phyloP scores from a whole-genome alignment of 2,329 filamentous ascomycete genomes.

The Xylaria sp. region DNA sequence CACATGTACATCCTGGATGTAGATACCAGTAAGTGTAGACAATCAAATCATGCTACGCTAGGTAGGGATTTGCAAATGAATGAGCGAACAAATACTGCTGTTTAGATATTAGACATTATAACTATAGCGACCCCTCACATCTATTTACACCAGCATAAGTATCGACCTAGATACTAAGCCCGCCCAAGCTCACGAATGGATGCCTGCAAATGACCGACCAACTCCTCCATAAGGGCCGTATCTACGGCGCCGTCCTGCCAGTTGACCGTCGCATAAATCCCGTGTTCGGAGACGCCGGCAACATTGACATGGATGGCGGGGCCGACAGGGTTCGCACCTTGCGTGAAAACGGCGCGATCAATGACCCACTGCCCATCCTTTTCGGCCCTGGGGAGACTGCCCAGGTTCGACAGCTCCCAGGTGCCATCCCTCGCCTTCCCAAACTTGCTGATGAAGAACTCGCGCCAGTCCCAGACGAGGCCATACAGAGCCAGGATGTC shows the following conservation, averaged over 20 bases:
- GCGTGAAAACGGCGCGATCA: slow-evolving; percentile 61
- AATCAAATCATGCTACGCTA: too few species aligned
- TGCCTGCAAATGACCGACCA: slow-evolving; percentile 54
- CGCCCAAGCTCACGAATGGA: slow-evolving; percentile 45
- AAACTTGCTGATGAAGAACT: slow-evolving; percentile 55
- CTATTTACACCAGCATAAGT: neutral
- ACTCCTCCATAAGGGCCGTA: slow-evolving; percentile 50
- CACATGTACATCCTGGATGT: too few species aligned
- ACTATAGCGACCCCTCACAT: neutral
- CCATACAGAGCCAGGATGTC: slow-evolving; percentile 57
- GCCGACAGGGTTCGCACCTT: slow-evolving; percentile 58
- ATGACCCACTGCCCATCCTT: slow-evolving; percentile 51
- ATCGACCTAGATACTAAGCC: neutral
- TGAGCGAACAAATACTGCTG: too few species aligned
- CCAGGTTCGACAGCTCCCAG: slow-evolving; percentile 67
- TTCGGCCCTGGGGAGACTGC: slow-evolving; percentile 46
- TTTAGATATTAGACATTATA: slow-evolving; percentile 9
- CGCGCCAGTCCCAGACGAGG: slow-evolving; percentile 58
- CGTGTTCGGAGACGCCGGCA: slow-evolving; percentile 57
- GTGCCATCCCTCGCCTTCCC: slow-evolving; percentile 56
- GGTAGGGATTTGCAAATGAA: too few species aligned
- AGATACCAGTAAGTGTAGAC: too few species aligned
- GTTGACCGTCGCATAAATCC: slow-evolving; percentile 56
- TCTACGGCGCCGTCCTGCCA: slow-evolving; percentile 62
- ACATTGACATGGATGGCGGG: slow-evolving; percentile 59